A percentile compares a stretch with the other conserved stretches of the same genome.
Evolutionary conservation across 2,329 filamentous ascomycete genomes (phyloP).

Genomic region (Trichoderma sp.): DNA sequence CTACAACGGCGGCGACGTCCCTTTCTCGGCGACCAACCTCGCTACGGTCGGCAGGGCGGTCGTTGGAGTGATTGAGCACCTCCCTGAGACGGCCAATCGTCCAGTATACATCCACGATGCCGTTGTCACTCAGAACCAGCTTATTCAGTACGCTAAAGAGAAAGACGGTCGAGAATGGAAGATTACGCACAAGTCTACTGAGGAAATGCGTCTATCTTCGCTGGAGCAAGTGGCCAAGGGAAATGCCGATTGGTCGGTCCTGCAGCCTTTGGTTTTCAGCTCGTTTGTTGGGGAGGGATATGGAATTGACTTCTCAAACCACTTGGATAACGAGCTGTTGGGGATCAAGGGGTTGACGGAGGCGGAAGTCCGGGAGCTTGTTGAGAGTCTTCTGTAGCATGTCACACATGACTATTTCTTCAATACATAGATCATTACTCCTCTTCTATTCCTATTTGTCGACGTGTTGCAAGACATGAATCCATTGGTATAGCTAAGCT

Average conservation of each 20-base stretch:
- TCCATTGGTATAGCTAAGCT: background rate
- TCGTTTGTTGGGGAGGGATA: slow-evolving; percentile 3
- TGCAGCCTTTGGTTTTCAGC: slow-evolving; percentile 5
- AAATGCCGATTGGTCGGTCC: background rate
- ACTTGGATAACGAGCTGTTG: slow-evolving; percentile 6
- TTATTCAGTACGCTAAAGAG: background rate
- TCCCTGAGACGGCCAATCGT: slow-evolving; percentile 5
- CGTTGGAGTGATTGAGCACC: slow-evolving; percentile 4
- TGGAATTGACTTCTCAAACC: background rate
- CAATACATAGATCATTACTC: background rate
- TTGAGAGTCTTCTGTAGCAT: background rate
- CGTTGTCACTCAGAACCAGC: slow-evolving; percentile 3
- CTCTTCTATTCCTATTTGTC: background rate
- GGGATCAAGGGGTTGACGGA: background rate
- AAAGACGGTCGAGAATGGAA: slow-evolving; percentile 1
- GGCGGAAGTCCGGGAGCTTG: background rate
- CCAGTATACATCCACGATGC: slow-evolving; percentile 9
- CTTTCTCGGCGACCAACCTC: slow-evolving; percentile 13
- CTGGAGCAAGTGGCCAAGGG: background rate
- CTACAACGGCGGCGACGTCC: slow-evolving; percentile 7
- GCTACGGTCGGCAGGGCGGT: background rate
- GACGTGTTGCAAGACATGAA: background rate
- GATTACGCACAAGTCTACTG: background rate
- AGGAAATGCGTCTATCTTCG: background rate
- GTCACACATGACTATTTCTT: background rate